Conservation (phyloP, 139 green algal species). For the Pycnococcus provasolii region DNA sequence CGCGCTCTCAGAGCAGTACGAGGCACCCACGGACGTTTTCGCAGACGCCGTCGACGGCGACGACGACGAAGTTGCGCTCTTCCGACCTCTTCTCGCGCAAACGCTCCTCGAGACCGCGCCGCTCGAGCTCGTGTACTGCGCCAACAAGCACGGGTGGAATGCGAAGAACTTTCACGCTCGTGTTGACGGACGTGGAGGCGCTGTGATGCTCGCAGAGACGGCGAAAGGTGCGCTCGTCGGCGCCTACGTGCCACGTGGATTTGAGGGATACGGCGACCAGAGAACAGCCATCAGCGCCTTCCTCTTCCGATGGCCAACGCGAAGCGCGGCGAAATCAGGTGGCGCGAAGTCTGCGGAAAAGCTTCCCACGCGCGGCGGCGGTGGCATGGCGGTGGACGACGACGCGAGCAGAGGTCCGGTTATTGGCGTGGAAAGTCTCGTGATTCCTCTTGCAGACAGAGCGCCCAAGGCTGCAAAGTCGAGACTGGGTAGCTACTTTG, state of each 20-base stretch:
- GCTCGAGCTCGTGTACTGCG: constrained; percentile 25
- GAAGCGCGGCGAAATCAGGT: background rate
- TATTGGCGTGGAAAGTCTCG: constrained; percentile 6
- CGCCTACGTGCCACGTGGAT: constrained; percentile 28
- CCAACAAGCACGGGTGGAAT: constrained; percentile 27
- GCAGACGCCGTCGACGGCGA: background rate
- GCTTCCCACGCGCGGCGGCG: constrained; percentile 22
- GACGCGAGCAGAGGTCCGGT: constrained; percentile 12
- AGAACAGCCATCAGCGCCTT: constrained; percentile 27
- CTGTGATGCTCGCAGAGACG: constrained; percentile 12
- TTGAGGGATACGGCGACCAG: constrained; percentile 30
- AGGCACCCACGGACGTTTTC: background rate
- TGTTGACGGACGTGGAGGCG: constrained; percentile 23
- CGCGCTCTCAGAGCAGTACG: too few species aligned
- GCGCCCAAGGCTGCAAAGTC: background rate
- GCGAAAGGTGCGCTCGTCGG: constrained; percentile 22
- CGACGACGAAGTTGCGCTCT: background rate
- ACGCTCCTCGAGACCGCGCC: constrained; percentile 24
- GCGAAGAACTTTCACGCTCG: constrained; percentile 16
- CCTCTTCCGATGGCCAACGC: constrained; percentile 17
- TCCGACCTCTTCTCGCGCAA: constrained; percentile 13
- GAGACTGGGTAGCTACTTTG: constrained; percentile 13
- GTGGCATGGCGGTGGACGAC: constrained; percentile 30
- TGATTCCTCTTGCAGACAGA: background rate
- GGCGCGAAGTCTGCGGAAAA: constrained; percentile 7